A percentile compares a stretch with the other conserved stretches of the same genome.
phyloP scores from a whole-genome alignment of 2,329 filamentous ascomycete genomes.

The Pseudovirgaria hyperparasitica region DNA sequence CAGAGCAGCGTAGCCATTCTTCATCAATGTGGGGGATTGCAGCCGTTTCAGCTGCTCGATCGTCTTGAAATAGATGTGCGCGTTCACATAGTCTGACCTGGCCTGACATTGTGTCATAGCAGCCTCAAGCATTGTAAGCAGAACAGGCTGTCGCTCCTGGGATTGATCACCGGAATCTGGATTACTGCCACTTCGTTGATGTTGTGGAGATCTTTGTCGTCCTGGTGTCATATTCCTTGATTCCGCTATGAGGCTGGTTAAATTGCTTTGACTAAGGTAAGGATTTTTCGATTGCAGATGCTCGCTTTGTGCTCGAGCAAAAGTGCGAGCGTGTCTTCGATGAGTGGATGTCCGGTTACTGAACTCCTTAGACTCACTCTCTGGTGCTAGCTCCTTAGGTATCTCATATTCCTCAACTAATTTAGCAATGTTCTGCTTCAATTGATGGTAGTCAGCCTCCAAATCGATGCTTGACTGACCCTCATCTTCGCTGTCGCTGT shows the following conservation, averaged over 20 bases:
- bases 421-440: constrained; percentile 69
- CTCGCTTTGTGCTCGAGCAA: constrained; percentile 16
- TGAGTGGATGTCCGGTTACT: constrained; percentile 53
- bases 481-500: constrained; percentile 37
- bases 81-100: constrained; percentile 69
- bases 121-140: constrained; percentile 62
- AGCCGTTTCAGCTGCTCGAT: constrained; percentile 58
- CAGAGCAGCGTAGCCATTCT: constrained; percentile 57
- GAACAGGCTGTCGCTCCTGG: constrained; percentile 33
- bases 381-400: constrained; percentile 50
- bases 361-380: constrained; percentile 48
- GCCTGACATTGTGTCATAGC: constrained; percentile 66
- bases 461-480: constrained; percentile 41
- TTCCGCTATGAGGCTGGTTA: constrained; percentile 25
- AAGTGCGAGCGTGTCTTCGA: constrained; percentile 19
- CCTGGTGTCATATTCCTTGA: constrained; percentile 18
- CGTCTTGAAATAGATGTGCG: constrained; percentile 76
- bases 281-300: constrained; percentile 39
- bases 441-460: constrained; percentile 67
- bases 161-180: constrained; percentile 16
- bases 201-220: constrained; percentile 23
- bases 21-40: constrained; percentile 46
- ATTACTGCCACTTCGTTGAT: constrained; percentile 28
- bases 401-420: constrained; percentile 75
- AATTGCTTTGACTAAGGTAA: constrained; percentile 24